Evolutionary conservation across 2,329 filamentous ascomycete species (phyloP), one percentile per base, ranked within the genome.

Genomic region (Fusarium staphyleae): DNA sequence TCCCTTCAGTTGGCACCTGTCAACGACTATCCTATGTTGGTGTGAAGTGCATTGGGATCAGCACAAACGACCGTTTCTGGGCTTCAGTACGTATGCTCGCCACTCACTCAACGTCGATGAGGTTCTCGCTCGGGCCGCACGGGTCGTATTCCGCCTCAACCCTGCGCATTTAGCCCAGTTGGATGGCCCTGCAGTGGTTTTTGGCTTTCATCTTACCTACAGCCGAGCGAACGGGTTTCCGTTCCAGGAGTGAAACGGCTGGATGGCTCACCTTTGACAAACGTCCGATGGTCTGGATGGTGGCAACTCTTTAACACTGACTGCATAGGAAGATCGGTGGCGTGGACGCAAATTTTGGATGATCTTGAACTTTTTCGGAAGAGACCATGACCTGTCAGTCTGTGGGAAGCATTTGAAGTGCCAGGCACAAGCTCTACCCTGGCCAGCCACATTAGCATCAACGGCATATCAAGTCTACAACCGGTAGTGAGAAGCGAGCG

Each of bases 141-240:
- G 58, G 58, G 42, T 48, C 35, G 47, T 49, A 44, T 62, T 62
- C 58, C 58, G 58, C 43, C 32, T 19, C 41, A 44, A 33, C 57
- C 58, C 48, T 53, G 14, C 37, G 32, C 22, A 30, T 30, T 57
- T 46, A 40, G 52, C 56, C 26, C 24, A 22, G 56, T 44, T 29
- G 19, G 35, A 44, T 44, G 39, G 48, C 34, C 24, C 29, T 53
- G 46, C 33, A 32, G 13, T 24, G 16, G n/a, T 39, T 44, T 50
- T 59, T 42, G 56, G 48, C 44, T 59, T 11, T 34, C 7, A n/a
- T n/a, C 3, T 24, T 24, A 7, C 44, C n/a, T n/a, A 29, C 56
- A 44, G 55, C 55, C 56, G 57, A 55, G 54, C 46, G 22, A 26
- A 43, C 28, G 36, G 37, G 9, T 37, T 37, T 45, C 34, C 22